These are phyloP conservation scores for Multifurca ochricompacta DNA, from an alignment of 768 basidiomycete genomes.

Conservation along the genomic window DNA sequence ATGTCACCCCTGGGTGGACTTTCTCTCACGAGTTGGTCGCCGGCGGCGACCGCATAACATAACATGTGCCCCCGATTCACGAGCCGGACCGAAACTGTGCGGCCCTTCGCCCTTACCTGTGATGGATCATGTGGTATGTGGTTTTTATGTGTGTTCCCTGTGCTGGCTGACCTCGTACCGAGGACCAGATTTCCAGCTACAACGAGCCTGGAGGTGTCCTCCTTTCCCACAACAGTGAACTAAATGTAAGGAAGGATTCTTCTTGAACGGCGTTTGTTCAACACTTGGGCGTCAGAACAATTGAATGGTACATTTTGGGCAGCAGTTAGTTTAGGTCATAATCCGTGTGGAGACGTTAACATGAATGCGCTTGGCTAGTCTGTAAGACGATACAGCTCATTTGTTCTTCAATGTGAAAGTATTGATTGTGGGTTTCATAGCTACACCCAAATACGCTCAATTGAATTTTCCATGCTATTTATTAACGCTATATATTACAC, in stretches of 20 bases:
- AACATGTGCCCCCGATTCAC: background rate
- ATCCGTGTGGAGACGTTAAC: too few relatives aligned
- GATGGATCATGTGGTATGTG: slow-evolving; percentile 1
- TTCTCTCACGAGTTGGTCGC: background rate
- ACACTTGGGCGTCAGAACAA: background rate
- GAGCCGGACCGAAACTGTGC: background rate
- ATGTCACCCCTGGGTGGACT: background rate
- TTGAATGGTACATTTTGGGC: background rate
- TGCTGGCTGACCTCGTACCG: background rate
- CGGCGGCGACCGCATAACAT: background rate
- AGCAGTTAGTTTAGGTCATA: background rate
- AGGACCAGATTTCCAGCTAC: slow-evolving; percentile 26
- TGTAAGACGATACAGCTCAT: background rate
- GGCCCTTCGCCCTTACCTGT: background rate
- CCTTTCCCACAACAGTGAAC: slow-evolving; percentile 47
- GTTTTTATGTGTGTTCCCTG: background rate
- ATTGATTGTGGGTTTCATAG: too few relatives aligned
- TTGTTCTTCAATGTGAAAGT: background rate
- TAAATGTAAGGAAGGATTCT: slow-evolving; percentile 38
- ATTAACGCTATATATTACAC: background rate
- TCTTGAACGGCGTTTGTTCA: background rate
- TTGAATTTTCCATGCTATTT: background rate
- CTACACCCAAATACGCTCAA: background rate
- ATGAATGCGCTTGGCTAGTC: too few relatives aligned
- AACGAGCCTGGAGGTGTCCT: slow-evolving; percentile 38